Evolutionary conservation across 768 basidiomycete genomes (phyloP).

Genomic region (Boletus rubroflammeus): DNA sequence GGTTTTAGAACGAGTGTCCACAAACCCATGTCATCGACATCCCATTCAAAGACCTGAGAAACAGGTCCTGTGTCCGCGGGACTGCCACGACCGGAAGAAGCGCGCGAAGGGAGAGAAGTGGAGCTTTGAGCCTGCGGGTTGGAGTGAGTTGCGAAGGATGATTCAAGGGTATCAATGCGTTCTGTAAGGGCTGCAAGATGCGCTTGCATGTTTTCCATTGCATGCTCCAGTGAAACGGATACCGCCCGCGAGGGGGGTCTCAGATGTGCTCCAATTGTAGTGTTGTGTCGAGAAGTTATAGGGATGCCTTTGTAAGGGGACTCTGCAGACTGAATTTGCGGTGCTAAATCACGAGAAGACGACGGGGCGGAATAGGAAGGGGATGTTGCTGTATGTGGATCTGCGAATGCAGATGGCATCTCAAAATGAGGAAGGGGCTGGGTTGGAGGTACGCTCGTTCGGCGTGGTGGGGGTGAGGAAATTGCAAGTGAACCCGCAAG

Average conservation of each 20-base stretch:
- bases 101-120: constrained; percentile 39
- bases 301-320: constrained; percentile 35
- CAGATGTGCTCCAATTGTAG: constrained; percentile 30
- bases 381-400: constrained; percentile 37
- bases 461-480: constrained; percentile 49
- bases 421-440: constrained; percentile 73
- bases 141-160: constrained; percentile 29
- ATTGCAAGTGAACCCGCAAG: constrained; percentile 57
- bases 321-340: constrained; percentile 37
- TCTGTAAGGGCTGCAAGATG: constrained; percentile 81
- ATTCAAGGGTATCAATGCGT: constrained; percentile 69
- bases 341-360: constrained; percentile 37
- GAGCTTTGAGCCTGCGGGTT: constrained; percentile 38
- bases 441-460: constrained; percentile 47
- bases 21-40: constrained; percentile 78
- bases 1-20: constrained; percentile 76
- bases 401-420: constrained; percentile 70
- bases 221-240: constrained; percentile 53
- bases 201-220: constrained; percentile 75
- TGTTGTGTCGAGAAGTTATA: constrained; percentile 34
- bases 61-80: constrained; percentile 33
- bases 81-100: constrained; percentile 41
- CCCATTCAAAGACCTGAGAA: constrained; percentile 45
- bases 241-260: constrained; percentile 42
- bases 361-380: constrained; percentile 38